Evolutionary conservation across 352 stramenopile species (phyloP).

Genomic region (Hyaloperonospora brassicae): DNA sequence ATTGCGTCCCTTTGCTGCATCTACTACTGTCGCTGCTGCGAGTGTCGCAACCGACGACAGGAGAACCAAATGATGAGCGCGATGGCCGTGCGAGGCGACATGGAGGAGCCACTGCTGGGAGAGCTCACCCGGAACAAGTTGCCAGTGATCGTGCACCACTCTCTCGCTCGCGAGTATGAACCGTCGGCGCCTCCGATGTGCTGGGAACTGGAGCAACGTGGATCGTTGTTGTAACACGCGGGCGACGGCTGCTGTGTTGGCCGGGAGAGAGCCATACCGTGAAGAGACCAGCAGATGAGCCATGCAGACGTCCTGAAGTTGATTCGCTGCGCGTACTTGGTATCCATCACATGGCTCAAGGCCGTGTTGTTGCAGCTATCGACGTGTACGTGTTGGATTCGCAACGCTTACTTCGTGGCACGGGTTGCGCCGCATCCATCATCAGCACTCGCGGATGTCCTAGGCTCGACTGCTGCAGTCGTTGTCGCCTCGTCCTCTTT

Average conservation of each 20-base stretch:
- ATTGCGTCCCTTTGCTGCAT: conserved; percentile 45
- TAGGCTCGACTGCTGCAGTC: conserved; percentile 1
- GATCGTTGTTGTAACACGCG: conserved; percentile 4
- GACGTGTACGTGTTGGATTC: not conserved
- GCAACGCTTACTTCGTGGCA: conserved; percentile 3
- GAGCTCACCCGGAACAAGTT: conserved; percentile 34
- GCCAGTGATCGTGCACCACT: conserved; percentile 21
- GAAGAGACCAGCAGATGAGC: no score
- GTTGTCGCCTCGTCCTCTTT: conserved; percentile 26
- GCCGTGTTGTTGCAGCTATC: no score
- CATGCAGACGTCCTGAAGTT: no score
- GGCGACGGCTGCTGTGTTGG: not conserved
- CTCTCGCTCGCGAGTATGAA: conserved; percentile 52
- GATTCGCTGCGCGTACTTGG: no score
- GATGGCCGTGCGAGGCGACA: conserved; percentile 40
- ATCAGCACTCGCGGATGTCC: conserved; percentile 3
- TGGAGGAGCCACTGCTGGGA: conserved; percentile 58
- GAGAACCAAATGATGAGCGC: conserved; percentile 18
- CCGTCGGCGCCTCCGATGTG: conserved; percentile 54
- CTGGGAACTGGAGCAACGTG: conserved; percentile 20
- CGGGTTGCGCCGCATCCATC: conserved; percentile 1
- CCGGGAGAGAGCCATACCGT: no score
- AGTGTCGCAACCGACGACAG: conserved; percentile 6
- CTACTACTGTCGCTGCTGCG: conserved; percentile 35
- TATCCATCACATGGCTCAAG: no score